Percentiles rank a stretch among this genome's conserved stretches.
phyloP scores from a whole-genome alignment of 129 eudicot genomes.

The Escallonia rubra region DNA sequence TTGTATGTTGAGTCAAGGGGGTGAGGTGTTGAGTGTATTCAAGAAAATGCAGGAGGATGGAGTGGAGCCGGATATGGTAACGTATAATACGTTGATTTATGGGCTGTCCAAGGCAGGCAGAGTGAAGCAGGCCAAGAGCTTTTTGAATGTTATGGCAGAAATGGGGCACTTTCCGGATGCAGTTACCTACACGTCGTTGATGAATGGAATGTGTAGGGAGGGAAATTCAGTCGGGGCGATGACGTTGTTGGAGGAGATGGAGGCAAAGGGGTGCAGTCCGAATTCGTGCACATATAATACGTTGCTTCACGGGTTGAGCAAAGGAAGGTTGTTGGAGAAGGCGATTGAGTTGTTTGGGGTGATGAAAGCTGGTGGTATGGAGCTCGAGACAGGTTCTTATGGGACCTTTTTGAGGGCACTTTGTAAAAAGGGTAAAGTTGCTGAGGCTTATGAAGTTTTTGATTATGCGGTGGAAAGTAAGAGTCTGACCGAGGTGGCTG shows the following conservation, averaged over 20 bases:
- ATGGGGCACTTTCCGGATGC: constrained; percentile 79
- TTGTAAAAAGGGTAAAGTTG: constrained; percentile 70
- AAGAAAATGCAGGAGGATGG: constrained; percentile 76
- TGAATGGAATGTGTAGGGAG: constrained; percentile 94
- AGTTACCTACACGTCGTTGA: constrained; percentile 85
- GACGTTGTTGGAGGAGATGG: constrained; percentile 70
- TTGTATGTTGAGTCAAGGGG: constrained; percentile 66
- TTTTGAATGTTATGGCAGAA: constrained; percentile 56
- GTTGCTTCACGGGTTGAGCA: constrained; percentile 87
- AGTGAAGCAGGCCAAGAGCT: constrained; percentile 77
- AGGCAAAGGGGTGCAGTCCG: constrained; percentile 64
- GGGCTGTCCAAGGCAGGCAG: constrained; percentile 84
- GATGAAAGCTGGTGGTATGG: constrained; percentile 63
- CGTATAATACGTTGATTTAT: constrained; percentile 75
- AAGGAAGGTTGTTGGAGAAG: constrained; percentile 55
- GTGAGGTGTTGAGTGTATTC: constrained; percentile 67
- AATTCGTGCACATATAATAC: constrained; percentile 88
- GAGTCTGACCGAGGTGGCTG: constrained; percentile 73
- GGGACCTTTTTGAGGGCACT: constrained; percentile 80
- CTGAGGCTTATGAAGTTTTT: constrained; percentile 90
- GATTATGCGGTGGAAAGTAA: constrained; percentile 92
- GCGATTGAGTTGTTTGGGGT: constrained; percentile 53
- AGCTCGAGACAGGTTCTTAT: constrained; percentile 77
- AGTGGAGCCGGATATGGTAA: constrained; percentile 64
- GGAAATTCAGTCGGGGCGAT: constrained; percentile 73